phyloP scores from a whole-genome alignment of 306 rosid genomes.

The Vigna trinervia region DNA sequence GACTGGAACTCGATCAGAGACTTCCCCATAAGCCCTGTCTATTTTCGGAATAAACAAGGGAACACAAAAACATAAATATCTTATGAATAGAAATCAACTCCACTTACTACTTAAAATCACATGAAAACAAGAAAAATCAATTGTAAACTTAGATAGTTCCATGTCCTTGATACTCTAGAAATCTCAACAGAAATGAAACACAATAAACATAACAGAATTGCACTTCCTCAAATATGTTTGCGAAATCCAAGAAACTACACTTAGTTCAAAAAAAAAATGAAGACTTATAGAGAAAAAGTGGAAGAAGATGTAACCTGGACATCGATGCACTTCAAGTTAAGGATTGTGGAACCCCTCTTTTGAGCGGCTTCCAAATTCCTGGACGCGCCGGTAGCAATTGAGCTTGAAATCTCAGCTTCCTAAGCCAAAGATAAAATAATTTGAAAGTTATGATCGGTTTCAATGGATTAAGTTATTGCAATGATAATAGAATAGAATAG shows the following conservation, averaged over 20 bases:
- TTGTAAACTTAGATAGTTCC: not conserved
- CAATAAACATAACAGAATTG: slow-evolving; percentile 20
- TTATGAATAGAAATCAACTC: slow-evolving; percentile 28
- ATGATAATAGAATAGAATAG: not conserved
- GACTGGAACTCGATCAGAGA: slow-evolving; percentile 87
- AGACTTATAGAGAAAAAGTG: not conserved
- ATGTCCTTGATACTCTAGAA: slow-evolving; percentile 19
- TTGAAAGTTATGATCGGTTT: not conserved
- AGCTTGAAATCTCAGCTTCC: slow-evolving; percentile 94
- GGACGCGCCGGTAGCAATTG: slow-evolving; percentile 77
- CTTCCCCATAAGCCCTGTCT: slow-evolving; percentile 98
- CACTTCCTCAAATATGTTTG: not conserved
- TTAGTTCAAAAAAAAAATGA: not conserved
- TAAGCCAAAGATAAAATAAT: slow-evolving; percentile 25
- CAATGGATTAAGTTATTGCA: not conserved
- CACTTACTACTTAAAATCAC: slow-evolving; percentile 10
- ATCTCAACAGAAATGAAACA: slow-evolving; percentile 19
- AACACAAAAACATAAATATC: slow-evolving; percentile 32
- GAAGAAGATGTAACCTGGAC: slow-evolving; percentile 68
- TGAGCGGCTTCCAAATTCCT: slow-evolving; percentile 87
- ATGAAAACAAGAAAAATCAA: slow-evolving; percentile 24
- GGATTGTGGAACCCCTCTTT: slow-evolving; percentile 85
- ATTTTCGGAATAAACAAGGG: slow-evolving; percentile 45
- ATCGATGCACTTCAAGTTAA: slow-evolving; percentile 90
- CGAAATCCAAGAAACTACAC: slow-evolving; percentile 4